Evolutionary conservation across 345 rosid species (phyloP), one percentile per base, ranked within the genome.

Genomic region (Syzygium aqueum): DNA sequence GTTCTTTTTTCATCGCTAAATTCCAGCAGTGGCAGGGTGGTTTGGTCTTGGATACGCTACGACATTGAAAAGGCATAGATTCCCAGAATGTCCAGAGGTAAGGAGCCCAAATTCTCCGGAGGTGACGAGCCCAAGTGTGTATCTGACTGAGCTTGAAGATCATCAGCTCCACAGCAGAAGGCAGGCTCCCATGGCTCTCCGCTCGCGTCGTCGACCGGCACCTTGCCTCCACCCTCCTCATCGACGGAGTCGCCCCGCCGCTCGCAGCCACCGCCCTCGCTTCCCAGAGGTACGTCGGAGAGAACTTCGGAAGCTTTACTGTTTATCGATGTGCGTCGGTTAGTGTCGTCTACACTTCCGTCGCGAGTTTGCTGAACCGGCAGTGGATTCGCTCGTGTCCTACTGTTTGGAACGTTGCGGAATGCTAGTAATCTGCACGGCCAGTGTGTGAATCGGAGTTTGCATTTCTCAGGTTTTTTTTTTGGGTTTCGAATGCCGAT

Each of bases 171-270:
- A 40, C 43, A 40, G 43, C 5, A 40, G 5, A 40, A 40, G 43
- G 43, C 6, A 40, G 1, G 1, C 19, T 53, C 57, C 25, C 5
- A 43, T 43, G 46, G 46, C 46, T 43, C 46, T 43, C 46, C 46
- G 46, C 89, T 52, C 90, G 90, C 73, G 95, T 91, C 88, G 94
- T 92, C 88, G 98, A 97, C 73, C 94, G 92, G 19, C 92, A 92
- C 67, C 95, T 95, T 87, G 98, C 97, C 88, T 93, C 96, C 77
- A 92, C 90, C 3, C 96, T 97, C 77, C 88, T 95, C 86, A 91
- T 97, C 53, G 92, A 91, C 37, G 98, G 97, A 84, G 85, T 96
- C 30, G 57, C 93, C 53, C 97, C 97, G 89, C 56, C 91, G 89
- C 52, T 43, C 82, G 54, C 86, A 84, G 52, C 84, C 77, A 9